phyloP scores from a whole-genome alignment of 192 early-diverging fungal species.

The Podila epigama region DNA sequence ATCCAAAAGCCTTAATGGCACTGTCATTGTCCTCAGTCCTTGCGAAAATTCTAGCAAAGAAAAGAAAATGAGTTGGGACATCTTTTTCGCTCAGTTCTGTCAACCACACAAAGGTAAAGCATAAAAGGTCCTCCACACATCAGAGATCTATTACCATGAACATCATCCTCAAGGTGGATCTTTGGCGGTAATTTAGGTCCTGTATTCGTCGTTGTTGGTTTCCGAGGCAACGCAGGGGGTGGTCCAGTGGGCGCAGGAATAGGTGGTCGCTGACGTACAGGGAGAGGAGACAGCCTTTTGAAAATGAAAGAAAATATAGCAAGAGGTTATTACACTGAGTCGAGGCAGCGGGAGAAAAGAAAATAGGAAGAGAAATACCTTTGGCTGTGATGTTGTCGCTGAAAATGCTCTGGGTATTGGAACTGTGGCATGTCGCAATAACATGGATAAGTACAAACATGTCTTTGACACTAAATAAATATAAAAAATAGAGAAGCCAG shows the following conservation, averaged over 20 bases:
- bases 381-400: constrained; percentile 4
- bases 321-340: background rate
- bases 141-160: constrained; percentile 19
- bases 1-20: constrained; percentile 72
- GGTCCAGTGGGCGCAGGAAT: constrained; percentile 15
- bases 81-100: background rate
- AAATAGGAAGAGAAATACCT: background rate
- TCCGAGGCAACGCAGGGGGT: constrained; percentile 29
- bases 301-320: background rate
- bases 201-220: constrained; percentile 1
- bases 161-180: constrained; percentile 27
- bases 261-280: background rate
- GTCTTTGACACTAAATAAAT: background rate
- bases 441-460: too few species aligned
- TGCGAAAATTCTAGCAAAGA: constrained; percentile 54
- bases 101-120: constrained; percentile 15
- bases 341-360: background rate
- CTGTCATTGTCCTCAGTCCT: constrained; percentile 69
- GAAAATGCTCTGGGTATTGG: constrained; percentile 36
- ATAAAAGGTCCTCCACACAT: constrained; percentile 10
- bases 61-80: constrained; percentile 29
- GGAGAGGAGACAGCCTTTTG: background rate
- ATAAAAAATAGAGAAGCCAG: background rate
- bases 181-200: constrained; percentile 43
- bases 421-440: constrained; percentile 13